Evolutionary conservation across 148 eudicot genomes (phyloP).

Genomic region (Rhododendron mucronatum): DNA sequence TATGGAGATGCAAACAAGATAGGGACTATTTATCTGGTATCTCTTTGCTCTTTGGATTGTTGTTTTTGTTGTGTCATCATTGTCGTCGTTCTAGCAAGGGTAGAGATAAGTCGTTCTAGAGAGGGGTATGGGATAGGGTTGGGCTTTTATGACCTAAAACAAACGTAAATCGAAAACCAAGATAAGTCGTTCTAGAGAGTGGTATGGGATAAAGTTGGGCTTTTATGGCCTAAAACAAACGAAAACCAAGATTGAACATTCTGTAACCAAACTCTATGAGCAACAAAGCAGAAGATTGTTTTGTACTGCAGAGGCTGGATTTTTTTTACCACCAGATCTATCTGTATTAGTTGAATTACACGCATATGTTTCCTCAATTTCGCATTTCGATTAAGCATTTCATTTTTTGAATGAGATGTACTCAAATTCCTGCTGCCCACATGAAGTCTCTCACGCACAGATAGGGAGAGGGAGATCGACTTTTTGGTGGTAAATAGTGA

Average conservation of each 20-base stretch:
- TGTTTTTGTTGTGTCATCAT: too few species aligned
- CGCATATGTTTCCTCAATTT: background rate
- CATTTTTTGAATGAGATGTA: background rate
- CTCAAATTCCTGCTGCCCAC: background rate
- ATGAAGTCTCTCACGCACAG: background rate
- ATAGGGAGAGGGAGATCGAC: background rate
- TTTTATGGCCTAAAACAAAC: background rate
- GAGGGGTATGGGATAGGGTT: background rate
- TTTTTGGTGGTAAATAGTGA: background rate
- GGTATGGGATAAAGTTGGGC: background rate
- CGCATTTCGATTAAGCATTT: background rate
- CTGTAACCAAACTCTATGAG: background rate
- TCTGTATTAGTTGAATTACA: background rate
- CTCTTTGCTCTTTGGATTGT: background rate
- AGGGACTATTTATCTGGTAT: background rate
- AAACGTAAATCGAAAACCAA: background rate
- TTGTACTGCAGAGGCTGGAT: background rate
- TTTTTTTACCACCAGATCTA: background rate
- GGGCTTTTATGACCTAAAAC: background rate
- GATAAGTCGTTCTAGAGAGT: background rate
- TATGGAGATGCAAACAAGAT: background rate
- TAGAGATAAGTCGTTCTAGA: background rate
- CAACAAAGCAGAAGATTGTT: background rate
- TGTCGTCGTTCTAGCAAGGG: background rate
- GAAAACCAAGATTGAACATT: background rate